A percentile compares a stretch with the other conserved stretches of the same genome.
These are phyloP conservation scores for Sesbania bispinosa DNA, from an alignment of 306 rosid species.

Conservation along the genomic window DNA sequence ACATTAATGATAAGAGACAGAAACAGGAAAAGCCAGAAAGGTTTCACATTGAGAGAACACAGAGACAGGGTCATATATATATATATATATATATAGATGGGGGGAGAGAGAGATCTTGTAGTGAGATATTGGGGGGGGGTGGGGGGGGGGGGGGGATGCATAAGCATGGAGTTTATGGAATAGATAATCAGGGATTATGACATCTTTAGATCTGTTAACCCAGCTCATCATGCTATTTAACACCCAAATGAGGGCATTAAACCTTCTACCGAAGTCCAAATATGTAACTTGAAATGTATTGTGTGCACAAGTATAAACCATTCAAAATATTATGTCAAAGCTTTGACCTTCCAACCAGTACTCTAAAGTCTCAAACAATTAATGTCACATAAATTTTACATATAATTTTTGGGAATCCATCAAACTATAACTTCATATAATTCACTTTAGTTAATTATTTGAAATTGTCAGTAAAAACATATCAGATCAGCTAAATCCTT, in stretches of 20 bases:
- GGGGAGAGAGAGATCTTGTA: neutral
- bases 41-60: constrained; percentile 10
- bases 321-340: constrained; percentile 5
- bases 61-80: neutral
- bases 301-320: neutral
- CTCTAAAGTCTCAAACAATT: constrained; percentile 2
- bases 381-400: neutral
- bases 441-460: neutral
- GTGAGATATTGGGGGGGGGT: too few relatives aligned
- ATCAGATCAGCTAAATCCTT: constrained; percentile 6
- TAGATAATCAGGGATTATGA: neutral
- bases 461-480: neutral
- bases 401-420: neutral
- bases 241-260: neutral
- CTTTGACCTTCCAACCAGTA: neutral
- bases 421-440: constrained; percentile 1
- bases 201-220: neutral
- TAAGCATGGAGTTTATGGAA: constrained; percentile 3
- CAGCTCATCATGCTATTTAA: neutral
- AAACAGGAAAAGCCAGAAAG: constrained; percentile 12
- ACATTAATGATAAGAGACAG: neutral
- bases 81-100: neutral
- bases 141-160: too few relatives aligned
- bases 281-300: neutral
- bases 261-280: constrained; percentile 8